phyloP scores from a whole-genome alignment of 345 rosid species.

The Salix viminalis region DNA sequence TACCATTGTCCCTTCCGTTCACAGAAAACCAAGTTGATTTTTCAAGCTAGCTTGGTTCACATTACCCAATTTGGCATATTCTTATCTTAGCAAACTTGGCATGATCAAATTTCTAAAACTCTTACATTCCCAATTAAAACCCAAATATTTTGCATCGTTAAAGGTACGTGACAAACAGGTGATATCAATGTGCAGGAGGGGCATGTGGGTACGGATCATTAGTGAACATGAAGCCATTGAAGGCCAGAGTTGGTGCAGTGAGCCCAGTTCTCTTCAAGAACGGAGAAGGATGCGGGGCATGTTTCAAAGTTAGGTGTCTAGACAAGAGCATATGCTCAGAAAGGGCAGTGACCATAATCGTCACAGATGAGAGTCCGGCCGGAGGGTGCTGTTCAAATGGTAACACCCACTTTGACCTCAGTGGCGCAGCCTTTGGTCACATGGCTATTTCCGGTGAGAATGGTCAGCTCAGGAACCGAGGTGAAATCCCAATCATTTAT shows the following conservation, averaged over 20 bases:
- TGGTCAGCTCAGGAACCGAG: slow-evolving; percentile 64
- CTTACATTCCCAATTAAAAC: background rate
- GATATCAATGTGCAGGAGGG: slow-evolving; percentile 55
- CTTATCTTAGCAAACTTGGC: background rate
- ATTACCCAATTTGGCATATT: background rate
- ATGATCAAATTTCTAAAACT: background rate
- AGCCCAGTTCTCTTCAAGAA: slow-evolving; percentile 72
- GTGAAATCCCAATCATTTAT: slow-evolving; percentile 57
- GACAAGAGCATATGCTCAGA: slow-evolving; percentile 74
- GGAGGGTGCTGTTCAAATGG: slow-evolving; percentile 60
- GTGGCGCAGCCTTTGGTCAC: slow-evolving; percentile 94
- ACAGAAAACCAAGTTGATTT: too few relatives aligned
- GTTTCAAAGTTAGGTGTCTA: slow-evolving; percentile 75
- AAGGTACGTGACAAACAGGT: background rate
- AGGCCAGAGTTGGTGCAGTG: slow-evolving; percentile 88
- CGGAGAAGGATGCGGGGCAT: slow-evolving; percentile 94
- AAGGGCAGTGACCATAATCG: slow-evolving; percentile 83
- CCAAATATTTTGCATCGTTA: background rate
- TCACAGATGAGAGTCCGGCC: slow-evolving; percentile 75
- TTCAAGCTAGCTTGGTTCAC: too few relatives aligned
- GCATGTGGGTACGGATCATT: slow-evolving; percentile 93
- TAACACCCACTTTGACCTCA: slow-evolving; percentile 79
- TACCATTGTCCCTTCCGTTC: too few relatives aligned
- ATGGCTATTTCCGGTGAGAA: slow-evolving; percentile 71
- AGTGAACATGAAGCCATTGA: slow-evolving; percentile 81